These are phyloP conservation scores for Euphorbia lathyris DNA, from an alignment of 345 rosid species.

Conservation along the genomic window DNA sequence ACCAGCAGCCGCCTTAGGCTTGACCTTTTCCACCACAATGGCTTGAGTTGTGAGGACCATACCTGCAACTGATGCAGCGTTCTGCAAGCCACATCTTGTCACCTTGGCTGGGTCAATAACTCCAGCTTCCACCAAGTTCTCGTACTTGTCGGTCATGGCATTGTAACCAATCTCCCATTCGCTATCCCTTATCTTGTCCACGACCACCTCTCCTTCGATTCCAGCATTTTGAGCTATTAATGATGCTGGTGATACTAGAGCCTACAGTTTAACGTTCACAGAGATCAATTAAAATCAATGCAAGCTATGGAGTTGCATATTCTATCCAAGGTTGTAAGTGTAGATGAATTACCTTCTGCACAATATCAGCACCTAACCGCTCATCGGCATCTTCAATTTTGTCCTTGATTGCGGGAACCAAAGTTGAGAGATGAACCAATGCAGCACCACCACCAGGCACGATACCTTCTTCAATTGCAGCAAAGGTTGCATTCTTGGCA, in stretches of 20 bases:
- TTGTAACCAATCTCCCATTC: constrained; percentile 97
- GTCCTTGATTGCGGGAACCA: constrained; percentile 72
- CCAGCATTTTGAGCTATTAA: constrained; percentile 96
- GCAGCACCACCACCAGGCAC: constrained; percentile 98
- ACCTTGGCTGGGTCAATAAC: constrained; percentile 97
- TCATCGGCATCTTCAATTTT: constrained; percentile 76
- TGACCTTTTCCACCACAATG: constrained; percentile 80
- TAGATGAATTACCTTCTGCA: constrained; percentile 63
- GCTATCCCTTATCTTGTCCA: constrained; percentile 64
- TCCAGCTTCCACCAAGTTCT: constrained; percentile 84
- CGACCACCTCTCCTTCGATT: constrained; percentile 92
- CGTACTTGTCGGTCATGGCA: constrained; percentile 84
- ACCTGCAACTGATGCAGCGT: constrained; percentile 92
- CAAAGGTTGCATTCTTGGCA: constrained; percentile 96
- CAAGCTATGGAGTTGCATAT: no score
- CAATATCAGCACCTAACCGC: constrained; percentile 88
- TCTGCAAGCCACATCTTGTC: constrained; percentile 87
- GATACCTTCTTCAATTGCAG: constrained; percentile 97
- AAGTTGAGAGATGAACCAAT: constrained; percentile 72
- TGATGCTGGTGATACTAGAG: constrained; percentile 80
- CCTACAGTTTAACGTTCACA: constrained; percentile 34
- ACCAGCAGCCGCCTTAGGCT: constrained; percentile 55
- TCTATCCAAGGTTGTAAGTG: not conserved
- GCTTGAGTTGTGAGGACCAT: constrained; percentile 99
- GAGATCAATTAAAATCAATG: no score